Conservation (phyloP, 2,329 filamentous ascomycete genomes). For the Diaporthe sp. region DNA sequence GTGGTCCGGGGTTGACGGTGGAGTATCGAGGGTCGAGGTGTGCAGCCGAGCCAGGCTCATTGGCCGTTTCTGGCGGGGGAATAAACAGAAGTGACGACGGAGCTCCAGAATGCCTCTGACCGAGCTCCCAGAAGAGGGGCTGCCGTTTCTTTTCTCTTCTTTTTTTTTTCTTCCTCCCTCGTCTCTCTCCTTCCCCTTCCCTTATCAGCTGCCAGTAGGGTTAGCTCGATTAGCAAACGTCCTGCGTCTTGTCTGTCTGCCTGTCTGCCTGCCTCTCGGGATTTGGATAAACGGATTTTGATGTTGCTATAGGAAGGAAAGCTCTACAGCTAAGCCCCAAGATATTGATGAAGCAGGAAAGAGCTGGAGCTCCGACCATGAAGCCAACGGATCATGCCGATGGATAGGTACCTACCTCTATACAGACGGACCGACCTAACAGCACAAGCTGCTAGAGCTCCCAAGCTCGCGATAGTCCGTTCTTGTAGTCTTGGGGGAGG, state of each 20-base stretch:
- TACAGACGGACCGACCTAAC: background rate
- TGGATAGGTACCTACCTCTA: background rate
- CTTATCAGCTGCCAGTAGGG: conserved; percentile 17
- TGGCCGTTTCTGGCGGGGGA: conserved; percentile 21
- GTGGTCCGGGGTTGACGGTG: conserved; percentile 13
- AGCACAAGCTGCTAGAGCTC: conserved; percentile 19
- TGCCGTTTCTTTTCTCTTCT: background rate
- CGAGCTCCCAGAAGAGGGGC: conserved; percentile 25
- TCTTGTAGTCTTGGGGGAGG: background rate
- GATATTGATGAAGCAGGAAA: background rate
- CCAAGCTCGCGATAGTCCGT: conserved; percentile 14
- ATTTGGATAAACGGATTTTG: background rate
- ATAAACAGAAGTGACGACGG: conserved; percentile 15
- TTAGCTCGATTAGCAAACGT: background rate
- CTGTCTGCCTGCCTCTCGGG: background rate
- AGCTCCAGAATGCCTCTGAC: background rate
- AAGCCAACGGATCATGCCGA: background rate
- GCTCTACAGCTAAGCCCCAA: background rate
- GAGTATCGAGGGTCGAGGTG: conserved; percentile 4
- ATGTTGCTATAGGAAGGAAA: background rate
- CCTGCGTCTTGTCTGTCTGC: background rate
- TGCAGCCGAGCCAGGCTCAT: background rate
- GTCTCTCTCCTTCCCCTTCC: background rate
- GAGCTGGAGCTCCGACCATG: background rate
- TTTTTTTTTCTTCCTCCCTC: background rate